A percentile compares a stretch with the other conserved stretches of the same genome.
phyloP scores from a whole-genome alignment of 2,329 filamentous ascomycete species.

The Didymellaceae sp. region DNA sequence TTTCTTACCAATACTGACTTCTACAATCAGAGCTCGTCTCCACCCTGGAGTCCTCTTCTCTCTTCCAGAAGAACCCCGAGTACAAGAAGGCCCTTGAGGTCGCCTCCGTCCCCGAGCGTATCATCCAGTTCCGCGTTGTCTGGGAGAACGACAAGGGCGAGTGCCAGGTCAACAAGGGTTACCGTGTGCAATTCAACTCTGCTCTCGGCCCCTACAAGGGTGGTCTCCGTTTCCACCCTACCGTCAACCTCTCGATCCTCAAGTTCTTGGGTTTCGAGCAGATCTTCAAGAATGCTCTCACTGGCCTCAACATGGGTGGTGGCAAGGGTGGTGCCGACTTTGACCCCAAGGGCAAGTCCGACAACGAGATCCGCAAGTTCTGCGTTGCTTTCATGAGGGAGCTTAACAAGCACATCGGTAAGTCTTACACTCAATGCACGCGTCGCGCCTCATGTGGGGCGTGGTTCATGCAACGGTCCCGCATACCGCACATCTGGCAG shows the following conservation, averaged over 20 bases:
- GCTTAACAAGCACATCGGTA: slow-evolving; percentile 85
- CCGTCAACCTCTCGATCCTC: slow-evolving; percentile 77
- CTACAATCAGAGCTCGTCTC: slow-evolving; percentile 77
- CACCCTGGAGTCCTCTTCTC: slow-evolving; percentile 89
- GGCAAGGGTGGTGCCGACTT: slow-evolving; percentile 98
- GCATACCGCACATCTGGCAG: slow-evolving; percentile 22
- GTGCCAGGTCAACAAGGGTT: slow-evolving; percentile 91
- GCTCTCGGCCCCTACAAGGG: slow-evolving; percentile 98
- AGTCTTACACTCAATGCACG: slow-evolving; percentile 17
- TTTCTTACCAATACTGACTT: slow-evolving; percentile 20
- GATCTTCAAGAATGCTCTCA: slow-evolving; percentile 99
- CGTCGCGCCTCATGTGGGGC: slow-evolving; percentile 20
- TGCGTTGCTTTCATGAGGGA: slow-evolving; percentile 96
- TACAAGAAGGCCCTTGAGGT: slow-evolving; percentile 90
- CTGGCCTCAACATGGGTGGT: slow-evolving; percentile 93
- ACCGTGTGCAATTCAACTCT: slow-evolving; percentile 98
- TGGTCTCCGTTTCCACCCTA: slow-evolving; percentile 91
- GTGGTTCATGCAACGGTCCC: slow-evolving; percentile 17
- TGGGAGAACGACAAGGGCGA: slow-evolving; percentile 95
- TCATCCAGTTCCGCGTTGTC: slow-evolving; percentile 96
- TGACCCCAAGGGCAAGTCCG: slow-evolving; percentile 97
- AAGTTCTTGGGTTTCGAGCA: slow-evolving; percentile 99
- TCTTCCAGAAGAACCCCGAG: slow-evolving; percentile 94
- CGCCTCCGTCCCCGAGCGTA: slow-evolving; percentile 87
- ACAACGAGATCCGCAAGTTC: slow-evolving; percentile 97